Percentiles rank a stretch among this genome's conserved stretches.
These are phyloP conservation scores for Ambrosiella beaveri DNA, from an alignment of 2,329 filamentous ascomycete species.

Conservation along the genomic window DNA sequence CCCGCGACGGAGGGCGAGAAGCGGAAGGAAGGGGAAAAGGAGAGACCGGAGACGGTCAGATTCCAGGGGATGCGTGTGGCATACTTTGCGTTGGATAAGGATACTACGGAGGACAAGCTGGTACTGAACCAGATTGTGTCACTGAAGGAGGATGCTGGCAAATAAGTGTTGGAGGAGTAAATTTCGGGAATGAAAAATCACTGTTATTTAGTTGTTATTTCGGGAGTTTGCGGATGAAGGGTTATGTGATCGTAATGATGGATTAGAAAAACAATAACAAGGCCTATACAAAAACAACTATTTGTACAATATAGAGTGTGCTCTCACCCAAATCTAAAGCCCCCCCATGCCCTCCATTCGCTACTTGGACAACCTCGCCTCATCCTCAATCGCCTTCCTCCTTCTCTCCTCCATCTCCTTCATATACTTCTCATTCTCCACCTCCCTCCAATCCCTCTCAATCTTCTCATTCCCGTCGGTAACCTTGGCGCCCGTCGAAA, in stretches of 20 bases:
- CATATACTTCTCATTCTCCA: slow-evolving; percentile 45
- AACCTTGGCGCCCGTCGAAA: slow-evolving; percentile 43
- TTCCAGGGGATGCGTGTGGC: slow-evolving; percentile 86
- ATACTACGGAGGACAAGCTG: slow-evolving; percentile 62
- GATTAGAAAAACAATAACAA: neutral
- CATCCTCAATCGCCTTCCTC: slow-evolving; percentile 1
- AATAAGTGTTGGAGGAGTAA: slow-evolving; percentile 19
- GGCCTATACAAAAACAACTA: neutral
- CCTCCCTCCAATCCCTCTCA: slow-evolving; percentile 43
- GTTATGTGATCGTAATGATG: neutral
- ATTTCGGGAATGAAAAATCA: neutral
- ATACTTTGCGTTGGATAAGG: slow-evolving; percentile 68
- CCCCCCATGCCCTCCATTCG: neutral
- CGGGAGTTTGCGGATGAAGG: neutral
- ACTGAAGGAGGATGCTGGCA: slow-evolving; percentile 72
- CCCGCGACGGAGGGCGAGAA: slow-evolving; percentile 59
- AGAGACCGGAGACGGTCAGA: slow-evolving; percentile 56
- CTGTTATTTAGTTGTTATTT: too few species aligned
- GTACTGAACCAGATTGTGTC: slow-evolving; percentile 85
- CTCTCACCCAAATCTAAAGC: neutral
- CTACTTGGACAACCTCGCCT: slow-evolving; percentile 9
- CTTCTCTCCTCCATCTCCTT: slow-evolving; percentile 18
- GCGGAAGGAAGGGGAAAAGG: slow-evolving; percentile 28
- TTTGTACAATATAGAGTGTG: neutral
- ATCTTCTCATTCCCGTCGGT: slow-evolving; percentile 50